Evolutionary conservation across 768 basidiomycete genomes (phyloP).

Genomic region (Rhizopogon vesiculosus): DNA sequence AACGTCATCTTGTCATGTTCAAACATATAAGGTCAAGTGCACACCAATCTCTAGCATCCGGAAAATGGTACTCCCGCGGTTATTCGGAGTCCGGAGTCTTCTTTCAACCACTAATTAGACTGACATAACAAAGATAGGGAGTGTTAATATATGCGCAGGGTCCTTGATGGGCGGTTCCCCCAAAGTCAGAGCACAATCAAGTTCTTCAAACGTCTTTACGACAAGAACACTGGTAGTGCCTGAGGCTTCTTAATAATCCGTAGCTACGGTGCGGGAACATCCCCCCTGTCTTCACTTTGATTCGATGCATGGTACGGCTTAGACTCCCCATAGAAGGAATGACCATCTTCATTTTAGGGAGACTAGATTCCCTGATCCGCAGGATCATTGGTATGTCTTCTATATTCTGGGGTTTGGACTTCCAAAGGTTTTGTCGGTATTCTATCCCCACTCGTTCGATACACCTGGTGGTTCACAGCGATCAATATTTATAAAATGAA

Average conservation of each 20-base stretch:
- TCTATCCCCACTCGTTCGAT: neutral
- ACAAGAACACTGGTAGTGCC: no score
- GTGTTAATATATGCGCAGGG: neutral
- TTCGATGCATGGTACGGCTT: neutral
- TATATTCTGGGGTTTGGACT: no score
- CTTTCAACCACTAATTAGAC: neutral
- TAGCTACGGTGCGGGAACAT: neutral
- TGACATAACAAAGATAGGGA: neutral
- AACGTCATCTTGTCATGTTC: no score
- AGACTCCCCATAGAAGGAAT: neutral
- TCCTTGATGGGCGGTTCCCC: neutral
- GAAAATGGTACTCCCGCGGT: neutral
- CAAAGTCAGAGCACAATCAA: neutral
- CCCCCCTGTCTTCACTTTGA: neutral
- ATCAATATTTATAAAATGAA: neutral
- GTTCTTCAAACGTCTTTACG: neutral
- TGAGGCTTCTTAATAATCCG: neutral
- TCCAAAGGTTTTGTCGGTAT: neutral
- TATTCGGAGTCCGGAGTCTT: neutral
- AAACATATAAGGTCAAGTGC: no score
- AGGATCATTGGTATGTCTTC: neutral
- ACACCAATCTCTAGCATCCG: no score
- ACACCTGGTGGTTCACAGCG: neutral
- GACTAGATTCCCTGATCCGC: neutral
- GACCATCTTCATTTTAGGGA: no score